These are phyloP conservation scores for Antrodiella citrinella DNA, from an alignment of 768 basidiomycete genomes.

Conservation along the genomic window DNA sequence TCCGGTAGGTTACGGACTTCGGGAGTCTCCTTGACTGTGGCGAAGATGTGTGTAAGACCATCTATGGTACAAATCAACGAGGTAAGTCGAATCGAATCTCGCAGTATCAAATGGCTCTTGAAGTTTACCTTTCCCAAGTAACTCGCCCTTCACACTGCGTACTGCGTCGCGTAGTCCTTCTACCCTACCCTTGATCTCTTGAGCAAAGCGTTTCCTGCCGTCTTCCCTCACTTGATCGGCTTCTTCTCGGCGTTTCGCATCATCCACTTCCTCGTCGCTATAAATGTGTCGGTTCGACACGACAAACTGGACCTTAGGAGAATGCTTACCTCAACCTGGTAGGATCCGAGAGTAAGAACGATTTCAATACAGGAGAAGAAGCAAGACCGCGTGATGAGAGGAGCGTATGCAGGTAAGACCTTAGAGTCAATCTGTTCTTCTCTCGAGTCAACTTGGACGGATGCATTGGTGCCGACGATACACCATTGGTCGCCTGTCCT, in stretches of 20 bases:
- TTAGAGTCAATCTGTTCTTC: slow-evolving; percentile 90
- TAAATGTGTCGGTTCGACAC: slow-evolving; percentile 7
- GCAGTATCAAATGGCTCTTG: not conserved
- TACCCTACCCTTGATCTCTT: slow-evolving; percentile 80
- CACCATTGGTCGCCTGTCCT: slow-evolving; percentile 10
- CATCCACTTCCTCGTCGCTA: slow-evolving; percentile 60
- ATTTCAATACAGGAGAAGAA: slow-evolving; percentile 77
- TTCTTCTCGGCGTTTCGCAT: slow-evolving; percentile 74
- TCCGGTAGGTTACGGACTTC: slow-evolving; percentile 68
- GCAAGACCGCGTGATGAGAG: slow-evolving; percentile 66
- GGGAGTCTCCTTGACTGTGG: slow-evolving; percentile 75
- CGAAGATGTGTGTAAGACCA: slow-evolving; percentile 84
- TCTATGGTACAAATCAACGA: slow-evolving; percentile 36
- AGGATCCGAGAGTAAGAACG: slow-evolving; percentile 77
- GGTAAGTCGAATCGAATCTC: not conserved
- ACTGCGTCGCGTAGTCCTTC: slow-evolving; percentile 80
- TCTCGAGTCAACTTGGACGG: slow-evolving; percentile 64
- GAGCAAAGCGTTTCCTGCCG: slow-evolving; percentile 75
- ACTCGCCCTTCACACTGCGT: slow-evolving; percentile 84
- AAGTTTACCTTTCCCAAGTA: slow-evolving; percentile 73
- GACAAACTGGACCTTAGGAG: no score
- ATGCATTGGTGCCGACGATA: slow-evolving; percentile 6
- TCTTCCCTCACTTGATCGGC: slow-evolving; percentile 85
- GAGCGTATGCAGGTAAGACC: slow-evolving; percentile 83
- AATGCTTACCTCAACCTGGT: slow-evolving; percentile 46